These are phyloP conservation scores for Sporothrix humicola DNA, from an alignment of 2,329 filamentous ascomycete species.

Conservation along the genomic window DNA sequence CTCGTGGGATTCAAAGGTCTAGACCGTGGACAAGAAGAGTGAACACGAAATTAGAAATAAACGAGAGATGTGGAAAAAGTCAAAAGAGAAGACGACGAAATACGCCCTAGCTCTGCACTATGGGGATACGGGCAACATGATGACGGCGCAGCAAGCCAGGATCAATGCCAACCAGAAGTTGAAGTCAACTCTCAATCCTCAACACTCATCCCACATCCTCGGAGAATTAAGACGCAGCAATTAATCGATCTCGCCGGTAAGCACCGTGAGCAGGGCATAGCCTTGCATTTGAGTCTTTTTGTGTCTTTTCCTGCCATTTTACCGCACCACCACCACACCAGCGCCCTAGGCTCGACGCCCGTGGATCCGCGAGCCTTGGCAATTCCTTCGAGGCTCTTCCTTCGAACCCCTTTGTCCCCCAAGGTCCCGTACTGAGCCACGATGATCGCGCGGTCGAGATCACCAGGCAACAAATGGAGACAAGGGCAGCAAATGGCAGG, in stretches of 20 bases:
- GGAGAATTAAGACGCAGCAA: neutral
- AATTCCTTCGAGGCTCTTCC: neutral
- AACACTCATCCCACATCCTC: neutral
- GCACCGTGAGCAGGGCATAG: neutral
- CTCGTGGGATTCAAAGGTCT: neutral
- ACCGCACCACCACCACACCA: too few relatives aligned
- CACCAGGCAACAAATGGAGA: neutral
- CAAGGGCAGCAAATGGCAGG: neutral
- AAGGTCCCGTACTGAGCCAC: neutral
- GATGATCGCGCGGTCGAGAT: neutral
- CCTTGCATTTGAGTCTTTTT: neutral
- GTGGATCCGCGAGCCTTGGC: conserved; percentile 15
- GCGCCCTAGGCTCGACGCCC: neutral
- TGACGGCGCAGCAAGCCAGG: neutral
- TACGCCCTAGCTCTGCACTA: too few relatives aligned
- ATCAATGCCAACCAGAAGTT: neutral
- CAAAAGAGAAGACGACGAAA: neutral
- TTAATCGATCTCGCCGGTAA: neutral
- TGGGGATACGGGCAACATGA: too few relatives aligned
- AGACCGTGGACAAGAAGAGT: neutral
- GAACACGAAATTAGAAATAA: neutral
- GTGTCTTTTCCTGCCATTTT: neutral
- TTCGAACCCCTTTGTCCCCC: neutral
- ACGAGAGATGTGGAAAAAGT: neutral
- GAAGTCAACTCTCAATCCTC: too few relatives aligned